Conservation (phyloP, 2,329 filamentous ascomycete species). For the Cordyceps cateniannulata region DNA sequence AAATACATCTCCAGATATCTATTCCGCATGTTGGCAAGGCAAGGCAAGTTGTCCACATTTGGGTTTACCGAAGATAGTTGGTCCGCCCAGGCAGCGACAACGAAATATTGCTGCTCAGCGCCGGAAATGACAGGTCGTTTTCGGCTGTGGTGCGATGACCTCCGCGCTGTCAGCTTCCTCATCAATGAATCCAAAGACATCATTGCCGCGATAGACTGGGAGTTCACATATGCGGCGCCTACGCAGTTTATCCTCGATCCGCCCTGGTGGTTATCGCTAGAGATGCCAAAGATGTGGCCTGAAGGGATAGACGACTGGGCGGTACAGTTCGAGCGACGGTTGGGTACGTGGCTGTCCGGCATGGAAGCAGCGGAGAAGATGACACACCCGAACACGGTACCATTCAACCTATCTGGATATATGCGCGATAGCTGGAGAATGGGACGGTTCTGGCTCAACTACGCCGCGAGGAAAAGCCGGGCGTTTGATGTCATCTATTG, state of each 20-base stretch:
- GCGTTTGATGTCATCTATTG: slow-evolving; percentile 29
- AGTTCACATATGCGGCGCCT: slow-evolving; percentile 27
- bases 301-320: slow-evolving; percentile 13
- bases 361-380: slow-evolving; percentile 16
- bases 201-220: slow-evolving; percentile 26
- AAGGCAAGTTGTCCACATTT: slow-evolving; percentile 17
- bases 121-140: slow-evolving; percentile 18
- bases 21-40: slow-evolving; percentile 23
- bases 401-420: not conserved
- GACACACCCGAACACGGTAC: not conserved
- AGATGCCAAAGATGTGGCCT: slow-evolving; percentile 14
- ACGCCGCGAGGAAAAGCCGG: slow-evolving; percentile 27
- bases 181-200: slow-evolving; percentile 21
- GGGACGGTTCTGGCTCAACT: slow-evolving; percentile 30
- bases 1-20: slow-evolving; percentile 28
- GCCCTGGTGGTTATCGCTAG: slow-evolving; percentile 29
- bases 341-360: slow-evolving; percentile 26
- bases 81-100: slow-evolving; percentile 20
- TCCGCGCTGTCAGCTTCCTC: slow-evolving; percentile 27
- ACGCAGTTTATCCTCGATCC: slow-evolving; percentile 27
- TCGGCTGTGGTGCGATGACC: slow-evolving; percentile 24
- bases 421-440: slow-evolving; percentile 30
- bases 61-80: slow-evolving; percentile 22
- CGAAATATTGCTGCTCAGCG: not conserved
- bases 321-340: slow-evolving; percentile 20